These are phyloP conservation scores for Papiliotrema terrestris DNA, from an alignment of 1,284 basidiomycete species.

Conservation along the genomic window DNA sequence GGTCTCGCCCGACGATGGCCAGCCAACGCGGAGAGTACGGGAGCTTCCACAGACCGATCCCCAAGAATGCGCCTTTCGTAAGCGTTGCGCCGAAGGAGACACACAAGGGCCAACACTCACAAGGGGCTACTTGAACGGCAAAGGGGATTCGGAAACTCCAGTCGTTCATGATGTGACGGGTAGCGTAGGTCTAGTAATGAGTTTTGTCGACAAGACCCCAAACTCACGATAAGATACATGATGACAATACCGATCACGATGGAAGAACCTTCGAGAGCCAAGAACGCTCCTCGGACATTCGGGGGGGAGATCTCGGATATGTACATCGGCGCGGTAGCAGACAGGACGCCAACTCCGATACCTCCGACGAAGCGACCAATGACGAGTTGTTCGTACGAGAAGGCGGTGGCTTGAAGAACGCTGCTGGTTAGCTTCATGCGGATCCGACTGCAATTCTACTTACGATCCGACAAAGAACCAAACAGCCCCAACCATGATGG, in stretches of 20 bases:
- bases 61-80: no score
- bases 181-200: no score
- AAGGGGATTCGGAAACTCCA: constrained; percentile 63
- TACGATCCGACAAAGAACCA: constrained; percentile 34
- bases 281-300: constrained; percentile 65
- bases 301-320: constrained; percentile 39
- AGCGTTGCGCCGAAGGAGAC: no score
- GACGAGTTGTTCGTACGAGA: constrained; percentile 18
- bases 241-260: constrained; percentile 58
- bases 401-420: constrained; percentile 31
- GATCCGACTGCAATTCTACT: no score
- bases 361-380: constrained; percentile 30
- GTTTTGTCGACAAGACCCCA: constrained; percentile 16
- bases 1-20: constrained; percentile 47
- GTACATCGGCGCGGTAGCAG: constrained; percentile 44
- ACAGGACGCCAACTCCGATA: constrained; percentile 37
- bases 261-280: constrained; percentile 69
- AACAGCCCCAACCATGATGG: constrained; percentile 22
- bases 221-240: constrained; percentile 16
- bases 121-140: constrained; percentile 67
- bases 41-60: constrained; percentile 44
- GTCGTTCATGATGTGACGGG: constrained; percentile 9
- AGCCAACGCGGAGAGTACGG: constrained; percentile 60
- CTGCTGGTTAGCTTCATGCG: no score
- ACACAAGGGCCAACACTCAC: no score